These are phyloP conservation scores for Hygrophorus russula DNA, from an alignment of 768 basidiomycete species.

Conservation along the genomic window DNA sequence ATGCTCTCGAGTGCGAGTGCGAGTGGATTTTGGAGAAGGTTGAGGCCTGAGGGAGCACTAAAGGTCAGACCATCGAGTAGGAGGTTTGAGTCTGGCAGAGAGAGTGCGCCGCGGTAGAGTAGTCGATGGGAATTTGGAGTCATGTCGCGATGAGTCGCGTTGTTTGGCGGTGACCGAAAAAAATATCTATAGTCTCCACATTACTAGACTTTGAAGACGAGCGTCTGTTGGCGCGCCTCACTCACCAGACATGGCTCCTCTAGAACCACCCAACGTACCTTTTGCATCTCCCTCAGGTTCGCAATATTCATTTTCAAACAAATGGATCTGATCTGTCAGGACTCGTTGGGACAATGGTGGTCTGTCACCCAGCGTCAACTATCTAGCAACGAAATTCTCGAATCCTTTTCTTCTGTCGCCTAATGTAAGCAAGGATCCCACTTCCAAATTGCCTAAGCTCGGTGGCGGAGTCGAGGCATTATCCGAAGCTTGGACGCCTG, in stretches of 20 bases:
- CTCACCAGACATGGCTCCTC: conserved; percentile 13
- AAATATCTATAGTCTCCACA: too few relatives aligned
- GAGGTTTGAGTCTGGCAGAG: conserved; percentile 62
- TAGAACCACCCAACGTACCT: conserved; percentile 11
- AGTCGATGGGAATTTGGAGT: too few relatives aligned
- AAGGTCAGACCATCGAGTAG: conserved; percentile 69
- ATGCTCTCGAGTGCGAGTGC: conserved; percentile 70
- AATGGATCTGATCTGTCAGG: not conserved
- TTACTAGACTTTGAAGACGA: too few relatives aligned
- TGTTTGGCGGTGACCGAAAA: too few relatives aligned
- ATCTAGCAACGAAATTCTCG: conserved; percentile 69
- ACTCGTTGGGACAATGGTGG: not conserved
- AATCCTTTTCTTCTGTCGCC: conserved; percentile 27
- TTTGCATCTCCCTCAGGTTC: conserved; percentile 16
- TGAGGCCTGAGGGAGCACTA: conserved; percentile 29
- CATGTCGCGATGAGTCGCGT: too few relatives aligned
- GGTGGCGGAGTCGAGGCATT: conserved; percentile 68
- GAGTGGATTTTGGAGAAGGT: conserved; percentile 54
- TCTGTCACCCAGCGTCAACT: conserved; percentile 49
- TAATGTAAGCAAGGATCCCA: conserved; percentile 23
- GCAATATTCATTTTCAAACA: conserved; percentile 12
- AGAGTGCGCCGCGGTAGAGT: conserved; percentile 66
- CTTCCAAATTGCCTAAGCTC: conserved; percentile 36
- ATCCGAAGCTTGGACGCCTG: conserved; percentile 43
- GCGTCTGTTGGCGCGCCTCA: too few relatives aligned